Percentiles rank a stretch among this genome's conserved stretches.
Evolutionary conservation across 2,329 filamentous ascomycete genomes (phyloP).

Genomic region (Cladorrhinum sp.): DNA sequence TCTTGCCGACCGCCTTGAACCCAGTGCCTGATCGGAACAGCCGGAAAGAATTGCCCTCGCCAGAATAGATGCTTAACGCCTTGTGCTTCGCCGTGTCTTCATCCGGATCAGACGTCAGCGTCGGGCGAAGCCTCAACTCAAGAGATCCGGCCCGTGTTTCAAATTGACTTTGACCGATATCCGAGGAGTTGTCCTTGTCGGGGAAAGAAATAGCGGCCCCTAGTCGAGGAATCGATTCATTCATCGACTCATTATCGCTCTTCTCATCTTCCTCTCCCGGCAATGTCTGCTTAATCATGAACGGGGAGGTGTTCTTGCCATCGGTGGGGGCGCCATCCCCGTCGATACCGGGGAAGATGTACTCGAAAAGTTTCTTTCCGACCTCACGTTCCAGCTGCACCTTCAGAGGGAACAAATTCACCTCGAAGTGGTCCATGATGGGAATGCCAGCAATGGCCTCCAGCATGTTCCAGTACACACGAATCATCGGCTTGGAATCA

Average conservation of each 20-base stretch:
- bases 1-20: constrained; percentile 46
- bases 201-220: constrained; percentile 24
- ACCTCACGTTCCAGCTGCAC: constrained; percentile 91
- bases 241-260: constrained; percentile 41
- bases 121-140: constrained; percentile 79
- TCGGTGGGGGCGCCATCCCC: constrained; percentile 39
- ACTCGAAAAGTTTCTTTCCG: constrained; percentile 90
- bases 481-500: constrained; percentile 77
- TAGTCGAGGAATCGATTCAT: constrained; percentile 38
- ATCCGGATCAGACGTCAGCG: constrained; percentile 59
- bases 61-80: constrained; percentile 47
- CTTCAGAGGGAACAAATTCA: constrained; percentile 88
- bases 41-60: constrained; percentile 49
- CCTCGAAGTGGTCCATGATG: constrained; percentile 95
- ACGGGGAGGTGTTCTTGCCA: constrained; percentile 59
- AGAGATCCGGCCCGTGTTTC: constrained; percentile 68
- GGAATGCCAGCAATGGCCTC: constrained; percentile 97
- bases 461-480: constrained; percentile 96
- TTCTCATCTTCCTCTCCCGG: constrained; percentile 49
- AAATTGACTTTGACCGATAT: constrained; percentile 40
- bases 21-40: constrained; percentile 47
- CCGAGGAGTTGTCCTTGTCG: constrained; percentile 41
- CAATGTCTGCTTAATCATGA: constrained; percentile 48
- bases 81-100: constrained; percentile 41
- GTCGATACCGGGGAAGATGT: constrained; percentile 87